Percentiles rank a stretch among this genome's conserved stretches.
phyloP scores from a whole-genome alignment of 306 rosid genomes.

The Luffa aegyptiaca region DNA sequence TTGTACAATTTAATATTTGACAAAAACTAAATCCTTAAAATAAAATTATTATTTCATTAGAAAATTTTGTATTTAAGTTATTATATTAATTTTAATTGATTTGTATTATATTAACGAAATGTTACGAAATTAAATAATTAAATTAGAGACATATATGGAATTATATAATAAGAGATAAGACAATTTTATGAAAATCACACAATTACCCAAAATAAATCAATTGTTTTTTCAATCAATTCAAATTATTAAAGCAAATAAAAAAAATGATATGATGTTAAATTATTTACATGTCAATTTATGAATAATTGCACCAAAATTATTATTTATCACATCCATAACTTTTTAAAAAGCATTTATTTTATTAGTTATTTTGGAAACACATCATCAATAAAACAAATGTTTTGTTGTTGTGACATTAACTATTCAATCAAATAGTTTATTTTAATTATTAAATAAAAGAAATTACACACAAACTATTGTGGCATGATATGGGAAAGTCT shows the following conservation, averaged over 20 bases:
- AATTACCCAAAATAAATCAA: background rate
- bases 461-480: background rate
- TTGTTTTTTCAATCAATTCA: background rate
- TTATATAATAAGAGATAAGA: too few species aligned
- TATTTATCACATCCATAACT: background rate
- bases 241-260: background rate
- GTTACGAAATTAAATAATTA: too few species aligned
- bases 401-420: background rate
- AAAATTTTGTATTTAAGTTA: too few species aligned
- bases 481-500: background rate
- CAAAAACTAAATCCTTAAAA: too few species aligned
- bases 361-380: background rate
- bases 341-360: background rate
- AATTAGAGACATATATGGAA: too few species aligned
- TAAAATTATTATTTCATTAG: too few species aligned
- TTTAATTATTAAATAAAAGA: too few species aligned
- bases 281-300: background rate
- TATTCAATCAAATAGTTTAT: background rate
- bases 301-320: background rate
- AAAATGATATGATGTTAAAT: background rate
- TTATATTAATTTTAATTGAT: too few species aligned
- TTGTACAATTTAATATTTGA: too few species aligned
- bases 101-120: too few species aligned
- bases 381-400: background rate
- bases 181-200: too few species aligned